phyloP scores from a whole-genome alignment of 2,329 filamentous ascomycete species.

The Nigrospora sphaerica region DNA sequence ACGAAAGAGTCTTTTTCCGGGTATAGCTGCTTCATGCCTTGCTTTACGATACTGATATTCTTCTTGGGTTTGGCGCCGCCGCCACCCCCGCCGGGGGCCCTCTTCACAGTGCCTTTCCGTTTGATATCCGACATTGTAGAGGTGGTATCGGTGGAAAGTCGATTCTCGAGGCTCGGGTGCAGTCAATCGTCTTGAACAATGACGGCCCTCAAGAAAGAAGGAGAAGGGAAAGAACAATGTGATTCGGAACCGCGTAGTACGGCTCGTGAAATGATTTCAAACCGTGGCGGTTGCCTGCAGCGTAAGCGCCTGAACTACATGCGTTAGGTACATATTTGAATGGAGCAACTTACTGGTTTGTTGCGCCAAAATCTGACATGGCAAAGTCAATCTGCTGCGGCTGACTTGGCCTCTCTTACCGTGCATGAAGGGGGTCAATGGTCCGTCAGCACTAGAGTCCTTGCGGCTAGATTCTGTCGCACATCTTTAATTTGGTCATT shows the following conservation, averaged over 20 bases:
- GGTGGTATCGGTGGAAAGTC: neutral
- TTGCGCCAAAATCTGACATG: too few relatives aligned
- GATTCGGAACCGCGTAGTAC: neutral
- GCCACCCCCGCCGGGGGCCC: constrained; percentile 12
- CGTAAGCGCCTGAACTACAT: neutral
- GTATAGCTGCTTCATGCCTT: constrained; percentile 31
- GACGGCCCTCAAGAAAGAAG: neutral
- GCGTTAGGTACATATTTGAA: too few relatives aligned
- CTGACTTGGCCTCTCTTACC: too few relatives aligned
- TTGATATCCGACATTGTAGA: neutral
- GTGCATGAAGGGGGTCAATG: too few relatives aligned
- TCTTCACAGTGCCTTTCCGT: neutral
- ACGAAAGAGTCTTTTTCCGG: constrained; percentile 19
- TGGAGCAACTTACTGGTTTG: too few relatives aligned
- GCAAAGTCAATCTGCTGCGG: too few relatives aligned
- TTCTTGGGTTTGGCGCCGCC: constrained; percentile 19
- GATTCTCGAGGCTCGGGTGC: neutral
- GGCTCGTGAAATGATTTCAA: neutral
- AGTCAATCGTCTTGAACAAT: neutral
- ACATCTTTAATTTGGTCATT: too few relatives aligned
- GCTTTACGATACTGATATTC: constrained; percentile 26
- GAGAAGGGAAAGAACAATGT: neutral
- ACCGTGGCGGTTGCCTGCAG: neutral
- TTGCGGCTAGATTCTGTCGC: too few relatives aligned
- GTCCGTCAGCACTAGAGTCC: too few relatives aligned